Percentiles rank a stretch among this genome's conserved stretches.
phyloP scores from a whole-genome alignment of 140 eudicot species.

The Stevia rebaudiana region DNA sequence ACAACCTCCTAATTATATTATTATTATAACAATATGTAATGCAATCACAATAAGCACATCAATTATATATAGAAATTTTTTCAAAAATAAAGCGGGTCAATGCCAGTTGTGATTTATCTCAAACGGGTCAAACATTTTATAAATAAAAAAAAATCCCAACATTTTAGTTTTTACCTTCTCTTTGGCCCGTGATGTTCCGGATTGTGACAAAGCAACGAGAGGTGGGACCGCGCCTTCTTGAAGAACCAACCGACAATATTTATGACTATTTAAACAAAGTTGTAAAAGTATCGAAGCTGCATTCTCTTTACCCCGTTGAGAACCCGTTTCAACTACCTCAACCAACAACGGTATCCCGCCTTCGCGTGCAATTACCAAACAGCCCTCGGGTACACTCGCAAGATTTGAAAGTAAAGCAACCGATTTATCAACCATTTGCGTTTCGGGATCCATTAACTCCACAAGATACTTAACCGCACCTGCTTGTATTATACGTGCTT shows the following conservation, averaged over 20 bases:
- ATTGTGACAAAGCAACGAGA: slow-evolving; percentile 81
- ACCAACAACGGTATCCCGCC: slow-evolving; percentile 78
- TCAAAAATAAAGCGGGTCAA: neutral
- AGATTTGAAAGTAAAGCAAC: slow-evolving; percentile 84
- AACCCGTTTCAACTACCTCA: slow-evolving; percentile 83
- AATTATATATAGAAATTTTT: neutral
- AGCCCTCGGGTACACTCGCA: slow-evolving; percentile 65
- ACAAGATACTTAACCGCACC: slow-evolving; percentile 83
- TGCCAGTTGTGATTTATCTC: neutral
- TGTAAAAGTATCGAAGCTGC: slow-evolving; percentile 80
- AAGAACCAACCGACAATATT: slow-evolving; percentile 73
- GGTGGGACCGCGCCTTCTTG: slow-evolving; percentile 99
- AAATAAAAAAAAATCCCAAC: neutral
- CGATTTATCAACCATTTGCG: slow-evolving; percentile 84
- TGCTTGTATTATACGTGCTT: slow-evolving; percentile 87
- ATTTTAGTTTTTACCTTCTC: slow-evolving; percentile 95
- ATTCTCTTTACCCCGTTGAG: slow-evolving; percentile 87
- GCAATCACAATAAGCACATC: neutral
- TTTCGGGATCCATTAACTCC: slow-evolving; percentile 54
- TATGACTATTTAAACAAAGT: slow-evolving; percentile 65
- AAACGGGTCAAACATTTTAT: neutral
- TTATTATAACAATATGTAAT: neutral
- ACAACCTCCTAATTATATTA: neutral
- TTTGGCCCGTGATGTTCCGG: slow-evolving; percentile 86
- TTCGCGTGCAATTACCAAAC: slow-evolving; percentile 65